Conservation (phyloP, 345 rosid species). For the Acer negundo region DNA sequence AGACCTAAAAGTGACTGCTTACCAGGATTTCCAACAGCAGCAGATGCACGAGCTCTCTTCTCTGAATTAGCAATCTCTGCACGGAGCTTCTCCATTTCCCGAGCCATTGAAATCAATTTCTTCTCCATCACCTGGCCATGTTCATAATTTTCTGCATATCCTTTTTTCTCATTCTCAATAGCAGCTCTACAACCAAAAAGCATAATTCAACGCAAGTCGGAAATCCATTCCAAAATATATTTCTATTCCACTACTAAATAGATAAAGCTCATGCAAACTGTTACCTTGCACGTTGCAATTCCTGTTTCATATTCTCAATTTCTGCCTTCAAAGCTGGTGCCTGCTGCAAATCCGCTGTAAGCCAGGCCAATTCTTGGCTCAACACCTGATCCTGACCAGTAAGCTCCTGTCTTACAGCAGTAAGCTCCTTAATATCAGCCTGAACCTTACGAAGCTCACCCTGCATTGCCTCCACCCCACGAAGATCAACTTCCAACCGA, state of each 20-base stretch:
- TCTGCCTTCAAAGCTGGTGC: conserved; percentile 71
- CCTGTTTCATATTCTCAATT: conserved; percentile 80
- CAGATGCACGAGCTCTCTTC: conserved; percentile 61
- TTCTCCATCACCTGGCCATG: conserved; percentile 93
- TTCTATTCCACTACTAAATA: background rate
- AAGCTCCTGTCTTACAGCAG: conserved; percentile 65
- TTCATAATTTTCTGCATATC: conserved; percentile 92
- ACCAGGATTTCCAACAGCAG: conserved; percentile 61
- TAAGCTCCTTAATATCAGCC: conserved; percentile 76
- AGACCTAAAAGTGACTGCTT: conserved; percentile 8
- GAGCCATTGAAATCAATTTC: conserved; percentile 87
- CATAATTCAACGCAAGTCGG: background rate
- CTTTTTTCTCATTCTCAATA: conserved; percentile 93
- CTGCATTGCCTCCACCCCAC: conserved; percentile 62
- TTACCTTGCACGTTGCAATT: conserved; percentile 90
- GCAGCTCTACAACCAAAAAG: conserved; percentile 59
- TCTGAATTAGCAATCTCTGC: conserved; percentile 92
- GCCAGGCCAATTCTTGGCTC: conserved; percentile 73
- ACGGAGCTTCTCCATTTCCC: conserved; percentile 92
- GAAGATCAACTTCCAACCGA: conserved; percentile 66
- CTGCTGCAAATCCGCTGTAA: conserved; percentile 71
- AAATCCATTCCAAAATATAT: background rate
- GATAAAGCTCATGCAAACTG: conserved; percentile 1
- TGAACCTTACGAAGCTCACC: conserved; percentile 64
- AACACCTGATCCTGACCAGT: conserved; percentile 64